Evolutionary conservation across 257 asterid genomes (phyloP).

Genomic region (Plantago ovata): DNA sequence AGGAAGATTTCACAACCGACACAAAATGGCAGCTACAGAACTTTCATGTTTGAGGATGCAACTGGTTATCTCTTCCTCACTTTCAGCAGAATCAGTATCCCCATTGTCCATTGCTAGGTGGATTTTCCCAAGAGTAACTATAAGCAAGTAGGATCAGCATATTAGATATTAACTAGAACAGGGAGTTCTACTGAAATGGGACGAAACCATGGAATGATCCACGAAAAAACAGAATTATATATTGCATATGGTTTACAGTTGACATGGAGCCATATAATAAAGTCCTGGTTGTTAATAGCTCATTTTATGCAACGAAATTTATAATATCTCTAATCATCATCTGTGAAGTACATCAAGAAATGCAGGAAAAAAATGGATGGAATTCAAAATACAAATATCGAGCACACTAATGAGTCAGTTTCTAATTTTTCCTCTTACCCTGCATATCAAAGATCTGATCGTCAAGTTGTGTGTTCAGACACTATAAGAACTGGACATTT

Average conservation of each 20-base stretch:
- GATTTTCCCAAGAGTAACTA: slow-evolving; percentile 63
- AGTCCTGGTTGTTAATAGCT: too few species aligned
- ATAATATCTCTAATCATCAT: not conserved
- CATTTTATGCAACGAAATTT: not conserved
- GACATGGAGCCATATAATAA: too few species aligned
- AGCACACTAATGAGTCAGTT: not conserved
- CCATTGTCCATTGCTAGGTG: slow-evolving; percentile 28
- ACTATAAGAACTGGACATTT: slow-evolving; percentile 44
- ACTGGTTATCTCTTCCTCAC: slow-evolving; percentile 44
- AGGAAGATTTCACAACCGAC: slow-evolving; percentile 37
- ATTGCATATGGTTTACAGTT: slow-evolving; percentile 10
- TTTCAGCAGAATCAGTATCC: slow-evolving; percentile 22
- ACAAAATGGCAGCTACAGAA: slow-evolving; percentile 62
- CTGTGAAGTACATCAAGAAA: not conserved
- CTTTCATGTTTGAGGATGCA: slow-evolving; percentile 44
- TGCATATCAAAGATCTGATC: slow-evolving; percentile 54
- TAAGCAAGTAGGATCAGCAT: slow-evolving; percentile 14
- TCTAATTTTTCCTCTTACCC: slow-evolving; percentile 27
- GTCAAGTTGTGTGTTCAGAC: slow-evolving; percentile 40
- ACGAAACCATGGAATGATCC: slow-evolving; percentile 2
- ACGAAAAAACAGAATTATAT: slow-evolving; percentile 13
- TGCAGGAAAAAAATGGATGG: slow-evolving; percentile 2
- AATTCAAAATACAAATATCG: not conserved
- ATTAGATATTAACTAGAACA: slow-evolving; percentile 3
- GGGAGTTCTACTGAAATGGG: slow-evolving; percentile 10